These are phyloP conservation scores for Lonicera japonica DNA, from an alignment of 129 eudicot species.

Conservation along the genomic window DNA sequence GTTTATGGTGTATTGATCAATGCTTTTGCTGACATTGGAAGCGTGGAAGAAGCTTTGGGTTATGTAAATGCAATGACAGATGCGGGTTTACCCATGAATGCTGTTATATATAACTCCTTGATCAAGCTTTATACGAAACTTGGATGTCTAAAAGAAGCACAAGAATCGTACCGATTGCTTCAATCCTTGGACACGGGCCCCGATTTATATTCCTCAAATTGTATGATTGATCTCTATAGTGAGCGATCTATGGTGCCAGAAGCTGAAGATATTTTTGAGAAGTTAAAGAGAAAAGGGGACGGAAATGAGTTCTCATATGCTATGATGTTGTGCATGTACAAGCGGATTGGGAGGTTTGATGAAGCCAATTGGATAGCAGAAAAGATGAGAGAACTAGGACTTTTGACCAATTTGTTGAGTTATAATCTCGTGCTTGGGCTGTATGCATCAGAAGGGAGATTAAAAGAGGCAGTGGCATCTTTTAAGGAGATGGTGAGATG, in stretches of 20 bases:
- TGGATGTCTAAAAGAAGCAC: conserved; percentile 72
- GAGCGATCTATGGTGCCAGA: conserved; percentile 62
- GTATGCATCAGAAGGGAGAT: conserved; percentile 68
- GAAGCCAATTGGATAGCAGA: conserved; percentile 58
- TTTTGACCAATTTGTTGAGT: no score
- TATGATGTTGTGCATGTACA: conserved; percentile 92
- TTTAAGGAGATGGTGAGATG: conserved; percentile 64
- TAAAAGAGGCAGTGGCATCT: conserved; percentile 55
- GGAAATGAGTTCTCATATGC: conserved; percentile 91
- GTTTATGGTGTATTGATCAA: conserved; percentile 73
- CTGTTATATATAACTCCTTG: conserved; percentile 54
- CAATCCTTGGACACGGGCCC: conserved; percentile 37
- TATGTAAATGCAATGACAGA: conserved; percentile 55
- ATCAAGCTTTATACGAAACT: conserved; percentile 82
- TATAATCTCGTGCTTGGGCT: conserved; percentile 68
- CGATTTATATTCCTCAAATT: conserved; percentile 65
- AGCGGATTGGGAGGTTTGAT: conserved; percentile 54
- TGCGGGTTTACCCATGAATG: no score
- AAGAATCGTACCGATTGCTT: conserved; percentile 50
- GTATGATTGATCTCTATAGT: conserved; percentile 76
- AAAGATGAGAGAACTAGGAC: conserved; percentile 70
- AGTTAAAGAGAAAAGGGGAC: conserved; percentile 34
- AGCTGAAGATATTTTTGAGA: no score
- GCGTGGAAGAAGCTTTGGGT: conserved; percentile 48
- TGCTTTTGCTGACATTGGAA: conserved; percentile 76